These are phyloP conservation scores for Suhomyces choctaworum DNA, from an alignment of 1,139 yeast species.

Conservation along the genomic window DNA sequence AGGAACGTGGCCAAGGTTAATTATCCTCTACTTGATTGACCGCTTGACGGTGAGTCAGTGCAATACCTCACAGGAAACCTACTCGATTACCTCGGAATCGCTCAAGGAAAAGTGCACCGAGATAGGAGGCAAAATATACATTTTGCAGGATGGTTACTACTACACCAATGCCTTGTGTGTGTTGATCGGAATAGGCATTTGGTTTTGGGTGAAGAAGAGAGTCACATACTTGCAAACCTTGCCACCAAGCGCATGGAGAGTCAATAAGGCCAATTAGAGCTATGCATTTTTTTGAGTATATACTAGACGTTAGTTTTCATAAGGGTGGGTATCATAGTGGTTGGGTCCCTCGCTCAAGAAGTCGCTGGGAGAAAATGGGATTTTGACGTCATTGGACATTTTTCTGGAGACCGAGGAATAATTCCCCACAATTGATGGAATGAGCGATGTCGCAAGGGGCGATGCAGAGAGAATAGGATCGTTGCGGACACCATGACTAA, in stretches of 20 bases:
- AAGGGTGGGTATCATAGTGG: slow-evolving; percentile 4
- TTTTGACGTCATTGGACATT: slow-evolving; percentile 35
- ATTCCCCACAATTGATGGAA: slow-evolving; percentile 45
- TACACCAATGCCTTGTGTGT: slow-evolving; percentile 75
- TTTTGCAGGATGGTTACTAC: slow-evolving; percentile 79
- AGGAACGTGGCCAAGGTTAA: slow-evolving; percentile 94
- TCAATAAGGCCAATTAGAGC: no score
- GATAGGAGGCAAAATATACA: slow-evolving; percentile 56
- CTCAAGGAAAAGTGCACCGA: slow-evolving; percentile 49
- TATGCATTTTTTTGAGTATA: no score
- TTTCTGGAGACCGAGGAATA: slow-evolving; percentile 41
- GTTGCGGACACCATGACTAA: slow-evolving; percentile 5
- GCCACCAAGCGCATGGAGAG: slow-evolving; percentile 72
- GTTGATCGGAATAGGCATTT: slow-evolving; percentile 61
- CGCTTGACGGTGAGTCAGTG: slow-evolving; percentile 69
- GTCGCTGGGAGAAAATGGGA: slow-evolving; percentile 47
- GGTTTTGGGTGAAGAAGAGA: slow-evolving; percentile 67
- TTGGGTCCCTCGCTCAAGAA: slow-evolving; percentile 37
- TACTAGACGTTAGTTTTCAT: no score
- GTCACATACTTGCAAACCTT: slow-evolving; percentile 58
- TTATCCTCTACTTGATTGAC: slow-evolving; percentile 79
- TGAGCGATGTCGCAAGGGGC: slow-evolving; percentile 34
- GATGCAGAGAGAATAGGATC: slow-evolving; percentile 13
- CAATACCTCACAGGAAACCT: slow-evolving; percentile 10
- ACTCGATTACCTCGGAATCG: slow-evolving; percentile 17